Evolutionary conservation across 352 stramenopile species (phyloP), one percentile per base, ranked within the genome.

Genomic region (Poterioochromonas sp.): DNA sequence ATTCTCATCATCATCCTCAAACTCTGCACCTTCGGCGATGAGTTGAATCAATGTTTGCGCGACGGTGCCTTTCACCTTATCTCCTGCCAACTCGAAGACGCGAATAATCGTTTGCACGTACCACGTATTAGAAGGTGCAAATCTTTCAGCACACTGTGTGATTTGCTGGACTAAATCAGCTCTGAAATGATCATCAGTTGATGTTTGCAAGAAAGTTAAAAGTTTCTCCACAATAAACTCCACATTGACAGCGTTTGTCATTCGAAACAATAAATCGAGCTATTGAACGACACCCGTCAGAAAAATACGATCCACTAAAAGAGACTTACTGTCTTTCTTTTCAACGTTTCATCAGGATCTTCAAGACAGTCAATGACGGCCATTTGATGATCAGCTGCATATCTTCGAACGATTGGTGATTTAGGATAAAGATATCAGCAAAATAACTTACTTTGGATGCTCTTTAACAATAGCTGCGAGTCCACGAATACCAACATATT

Each of bases 231-330:
- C 93, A 83, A 99, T 98, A 81, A 99, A 98, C 85, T 99, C 95
- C 5, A 99, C 95, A 84, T 99, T 99, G 65, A 98, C 94, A 0
- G 95, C 94, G 87, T 99, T 99, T 34, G 93, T 98, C 95, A 99
- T 99, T 79, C 92, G 88, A 82, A 94, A 96, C 26, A 97, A 83
- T 79, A 96, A 80, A 80, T 87, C 84, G 11, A 87, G 76, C 11
- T 83, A 82, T 49, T 40, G 74, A 54, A 8, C 15, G 1, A 68
- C 20, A 78, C 8, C 65, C 15, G 35, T 26, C 12, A 76, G 5
- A 70, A 35, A 29, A 64, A 29, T 26, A 78, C 15, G 20, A n/a
- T 22, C 76, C 12, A 41, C 11, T 22, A 43, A 49, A 54, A 54
- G 32, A 71, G 2, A 40, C 73, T 79, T 93, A 93, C 71, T 37